A percentile compares a stretch with the other conserved stretches of the same genome.
Conservation (phyloP, 768 basidiomycete species). For the Lactifluus echinatus region DNA sequence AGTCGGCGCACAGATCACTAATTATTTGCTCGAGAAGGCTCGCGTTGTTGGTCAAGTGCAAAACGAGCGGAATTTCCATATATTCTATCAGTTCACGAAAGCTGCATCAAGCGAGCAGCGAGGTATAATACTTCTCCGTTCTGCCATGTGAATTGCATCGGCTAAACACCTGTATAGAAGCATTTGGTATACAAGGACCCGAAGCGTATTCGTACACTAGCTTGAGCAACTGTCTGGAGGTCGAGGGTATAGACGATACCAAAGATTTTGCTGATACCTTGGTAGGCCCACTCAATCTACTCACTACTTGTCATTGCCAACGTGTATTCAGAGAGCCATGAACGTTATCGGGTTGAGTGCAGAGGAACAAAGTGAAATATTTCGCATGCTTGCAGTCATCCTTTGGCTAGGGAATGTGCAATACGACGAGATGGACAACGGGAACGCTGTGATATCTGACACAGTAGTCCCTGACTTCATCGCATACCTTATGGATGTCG, state of each 20-base stretch:
- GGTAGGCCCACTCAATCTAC: conserved; percentile 36
- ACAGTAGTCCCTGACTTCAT: conserved; percentile 90
- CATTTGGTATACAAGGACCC: conserved; percentile 91
- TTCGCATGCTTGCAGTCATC: conserved; percentile 83
- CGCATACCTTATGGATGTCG: conserved; percentile 87
- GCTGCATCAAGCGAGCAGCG: conserved; percentile 83
- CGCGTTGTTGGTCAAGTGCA: conserved; percentile 95
- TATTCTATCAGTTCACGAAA: conserved; percentile 99
- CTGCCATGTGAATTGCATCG: background rate
- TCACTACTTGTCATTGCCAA: background rate
- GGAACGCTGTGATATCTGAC: conserved; percentile 76
- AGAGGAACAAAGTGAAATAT: conserved; percentile 86
- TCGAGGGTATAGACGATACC: conserved; percentile 82
- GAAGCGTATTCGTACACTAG: conserved; percentile 94
- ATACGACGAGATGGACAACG: conserved; percentile 81
- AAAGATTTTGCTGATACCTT: conserved; percentile 85
- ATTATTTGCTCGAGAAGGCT: conserved; percentile 95
- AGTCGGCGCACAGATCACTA: conserved; percentile 96
- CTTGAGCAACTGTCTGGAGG: conserved; percentile 84
- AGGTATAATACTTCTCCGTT: conserved; percentile 40
- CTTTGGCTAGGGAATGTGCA: conserved; percentile 97
- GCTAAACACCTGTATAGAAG: conserved; percentile 44
- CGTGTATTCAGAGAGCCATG: conserved; percentile 72
- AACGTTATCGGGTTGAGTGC: conserved; percentile 77
- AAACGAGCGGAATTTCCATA: conserved; percentile 95